Percentiles rank a stretch among this genome's conserved stretches.
phyloP scores from a whole-genome alignment of 768 basidiomycete genomes.

The Pleurotus citrinopileatus region DNA sequence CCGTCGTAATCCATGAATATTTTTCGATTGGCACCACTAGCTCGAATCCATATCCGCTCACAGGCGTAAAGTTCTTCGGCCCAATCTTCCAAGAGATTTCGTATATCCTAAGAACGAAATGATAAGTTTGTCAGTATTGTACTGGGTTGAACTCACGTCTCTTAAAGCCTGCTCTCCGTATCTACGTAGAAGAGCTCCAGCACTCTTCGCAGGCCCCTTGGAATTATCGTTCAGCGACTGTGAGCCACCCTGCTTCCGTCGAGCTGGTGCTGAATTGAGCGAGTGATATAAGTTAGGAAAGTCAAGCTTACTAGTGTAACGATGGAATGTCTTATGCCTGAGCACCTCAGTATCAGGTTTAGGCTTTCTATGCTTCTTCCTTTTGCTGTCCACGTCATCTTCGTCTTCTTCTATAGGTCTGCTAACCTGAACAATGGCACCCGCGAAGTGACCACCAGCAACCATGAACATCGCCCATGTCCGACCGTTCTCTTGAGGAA shows the following conservation, averaged over 20 bases:
- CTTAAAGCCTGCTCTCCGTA: constrained; percentile 93
- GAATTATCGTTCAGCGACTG: constrained; percentile 91
- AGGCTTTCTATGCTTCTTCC: constrained; percentile 58
- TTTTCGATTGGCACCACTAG: constrained; percentile 80
- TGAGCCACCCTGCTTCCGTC: constrained; percentile 95
- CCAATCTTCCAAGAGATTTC: constrained; percentile 81
- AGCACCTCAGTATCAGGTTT: constrained; percentile 81
- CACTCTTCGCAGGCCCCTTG: constrained; percentile 90
- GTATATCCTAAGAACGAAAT: constrained; percentile 69
- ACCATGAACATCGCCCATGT: constrained; percentile 96
- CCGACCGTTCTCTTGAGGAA: constrained; percentile 46
- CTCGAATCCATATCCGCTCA: constrained; percentile 90
- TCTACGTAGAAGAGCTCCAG: constrained; percentile 88
- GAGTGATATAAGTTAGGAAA: neutral
- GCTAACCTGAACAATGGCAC: constrained; percentile 78
- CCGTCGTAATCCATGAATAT: constrained; percentile 91
- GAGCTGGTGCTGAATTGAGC: constrained; percentile 50
- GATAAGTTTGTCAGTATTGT: constrained; percentile 4
- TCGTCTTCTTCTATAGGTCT: constrained; percentile 42
- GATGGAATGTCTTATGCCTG: constrained; percentile 93
- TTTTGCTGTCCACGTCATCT: constrained; percentile 37
- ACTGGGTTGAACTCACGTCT: constrained; percentile 49
- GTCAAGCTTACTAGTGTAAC: constrained; percentile 85
- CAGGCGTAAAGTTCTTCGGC: constrained; percentile 80
- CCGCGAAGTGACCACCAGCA: constrained; percentile 98